Evolutionary conservation across 2,329 filamentous ascomycete genomes (phyloP), one percentile per base, ranked within the genome.

Genomic region (Pseudogymnoascus sp.): DNA sequence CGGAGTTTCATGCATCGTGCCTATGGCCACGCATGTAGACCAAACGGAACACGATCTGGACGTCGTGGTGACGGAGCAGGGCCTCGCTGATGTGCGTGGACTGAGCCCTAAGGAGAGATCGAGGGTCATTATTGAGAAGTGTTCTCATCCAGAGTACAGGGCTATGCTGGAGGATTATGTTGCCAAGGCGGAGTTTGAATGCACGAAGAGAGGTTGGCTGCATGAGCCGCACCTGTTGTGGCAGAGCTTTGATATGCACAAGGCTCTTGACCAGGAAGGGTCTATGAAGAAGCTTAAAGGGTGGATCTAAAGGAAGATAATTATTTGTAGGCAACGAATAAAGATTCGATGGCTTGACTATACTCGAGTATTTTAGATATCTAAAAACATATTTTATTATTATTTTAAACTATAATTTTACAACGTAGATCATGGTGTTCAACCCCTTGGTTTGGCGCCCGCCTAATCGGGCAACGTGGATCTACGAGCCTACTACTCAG

Each of bases 41-140:
- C 91, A 95, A 81, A 96, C 92, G 0, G 92, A 96, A 78, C 91
- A 95, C 75, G 92, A 96, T 73, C 82, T 96, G 39, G 91, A 96
- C 69, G 86, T 96, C n/a, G 77, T 96, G 52, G 91, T 96, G n/a
- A 85, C 82, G 21, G 80, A 83, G 74, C 76, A 82, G 73, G 91
- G 92, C 63, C 83, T 95, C 25, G 92, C 91, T 29, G 91, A 96
- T 71, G 91, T 96, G 1, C 84, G 90, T 42, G 91, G 91, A 60
- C 79, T 96, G 67, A 86, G 84, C 66, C 91, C 92, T 0, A 82
- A 86, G 61, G 90, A 96, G 80, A 80, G 91, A 52, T 90, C 91
- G 9, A 81, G 88, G 58, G 88, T 92, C 67, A 95, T 96, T 71
- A 93, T 96, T 74, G 82, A 89, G 66, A 89, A 93, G 78, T 94